Base-by-base conservation (phyloP, 805 yeast species). In the Kodamaea leandrae region DNA sequence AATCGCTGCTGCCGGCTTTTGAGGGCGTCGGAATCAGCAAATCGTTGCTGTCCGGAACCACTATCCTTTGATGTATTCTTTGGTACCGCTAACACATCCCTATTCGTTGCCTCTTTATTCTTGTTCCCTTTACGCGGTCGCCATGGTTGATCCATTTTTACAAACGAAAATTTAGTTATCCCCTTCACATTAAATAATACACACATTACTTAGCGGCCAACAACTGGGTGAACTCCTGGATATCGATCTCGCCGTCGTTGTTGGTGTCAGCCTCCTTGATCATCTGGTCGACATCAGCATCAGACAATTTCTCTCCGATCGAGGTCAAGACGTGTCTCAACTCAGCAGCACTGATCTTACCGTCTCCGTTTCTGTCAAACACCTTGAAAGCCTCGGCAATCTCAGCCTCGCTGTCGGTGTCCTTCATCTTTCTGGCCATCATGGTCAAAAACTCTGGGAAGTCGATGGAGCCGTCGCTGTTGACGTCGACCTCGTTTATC, bases 261-360 rank as follows among this genome's bases (percentile, higher is more conserved):
- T 87, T 88, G 48, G 91, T 82, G 59, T 85, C 95, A 42, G 97
- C 97, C 64, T 93, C 99, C 60, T 84, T 82, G 60, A 93, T 79
- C 97, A 93, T 93, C 66, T 89, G 96, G 57, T 88, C 95, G 39
- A 95, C 98, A 67, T 93, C 99, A 41, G 91, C 95, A 55, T 93
- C 99, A 14, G 96, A 82, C 55, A 93, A 78, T 64, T 87, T 89
- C 69, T 93, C 99, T 58, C 99, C 99, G 62, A 93, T 93, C 6
- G 97, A 87, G 36, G 98, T 93, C 66, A 93, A 81, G 35, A 93
- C 98, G 63, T 91, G 96, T 66, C 95, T 83, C 62, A 93, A 79
- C 71, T 93, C 99, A 45, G 96, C 93, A 50, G 96, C 95, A 44
- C 95, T 84, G 63, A 93, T 93, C 66, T 86, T 86, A 50, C 99